phyloP scores from a whole-genome alignment of 2,329 filamentous ascomycete species.

The Cladophialophora carrionii region DNA sequence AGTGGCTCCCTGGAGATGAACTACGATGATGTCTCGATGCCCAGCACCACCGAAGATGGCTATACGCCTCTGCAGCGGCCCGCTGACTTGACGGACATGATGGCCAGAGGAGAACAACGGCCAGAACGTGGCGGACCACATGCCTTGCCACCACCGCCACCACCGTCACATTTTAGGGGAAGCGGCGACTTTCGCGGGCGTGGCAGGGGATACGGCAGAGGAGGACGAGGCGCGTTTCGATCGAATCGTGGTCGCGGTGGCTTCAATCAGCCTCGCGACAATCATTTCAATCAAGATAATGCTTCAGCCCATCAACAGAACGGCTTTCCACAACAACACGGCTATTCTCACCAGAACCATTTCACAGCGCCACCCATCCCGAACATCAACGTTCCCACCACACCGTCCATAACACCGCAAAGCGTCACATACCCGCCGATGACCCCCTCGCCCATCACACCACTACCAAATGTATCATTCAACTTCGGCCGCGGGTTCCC shows the following conservation, averaged over 20 bases:
- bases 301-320: slow-evolving; percentile 12
- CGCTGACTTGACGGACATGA: slow-evolving; percentile 60
- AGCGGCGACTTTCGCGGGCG: slow-evolving; percentile 45
- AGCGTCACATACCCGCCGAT: slow-evolving; percentile 29
- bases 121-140: slow-evolving; percentile 16
- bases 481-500: slow-evolving; percentile 26
- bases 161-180: slow-evolving; percentile 35
- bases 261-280: slow-evolving; percentile 34
- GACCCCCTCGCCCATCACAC: slow-evolving; percentile 37
- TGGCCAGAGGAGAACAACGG: slow-evolving; percentile 43
- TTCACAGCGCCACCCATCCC: slow-evolving; percentile 20
- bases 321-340: slow-evolving; percentile 9
- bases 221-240: slow-evolving; percentile 39
- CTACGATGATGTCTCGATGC: slow-evolving; percentile 62
- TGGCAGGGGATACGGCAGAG: slow-evolving; percentile 41
- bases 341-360: slow-evolving; percentile 16
- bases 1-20: slow-evolving; percentile 56
- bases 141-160: slow-evolving; percentile 30
- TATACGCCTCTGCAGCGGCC: slow-evolving; percentile 74
- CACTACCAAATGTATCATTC: slow-evolving; percentile 33
- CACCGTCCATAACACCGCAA: slow-evolving; percentile 32
- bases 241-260: slow-evolving; percentile 41
- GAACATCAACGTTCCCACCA: slow-evolving; percentile 29
- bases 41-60: slow-evolving; percentile 53
- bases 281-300: slow-evolving; percentile 35